Conservation (phyloP, 2,329 filamentous ascomycete species). For the Sphaerulina vaccinii region DNA sequence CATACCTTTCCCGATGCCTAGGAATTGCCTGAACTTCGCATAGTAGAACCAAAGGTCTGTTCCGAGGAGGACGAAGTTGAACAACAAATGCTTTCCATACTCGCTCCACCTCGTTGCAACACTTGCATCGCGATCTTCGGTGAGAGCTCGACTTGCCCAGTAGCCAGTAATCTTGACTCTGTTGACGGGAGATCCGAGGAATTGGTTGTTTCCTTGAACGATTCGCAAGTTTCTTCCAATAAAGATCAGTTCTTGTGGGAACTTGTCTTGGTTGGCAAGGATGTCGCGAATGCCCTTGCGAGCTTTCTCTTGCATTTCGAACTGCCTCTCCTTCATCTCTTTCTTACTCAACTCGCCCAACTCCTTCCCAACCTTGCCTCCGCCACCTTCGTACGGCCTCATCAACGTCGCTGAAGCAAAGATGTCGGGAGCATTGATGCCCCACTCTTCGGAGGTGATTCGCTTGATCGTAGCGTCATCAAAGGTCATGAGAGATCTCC, state of each 20-base stretch:
- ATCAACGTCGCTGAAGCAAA: constrained; percentile 89
- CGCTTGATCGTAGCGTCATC: constrained; percentile 76
- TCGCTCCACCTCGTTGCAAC: constrained; percentile 66
- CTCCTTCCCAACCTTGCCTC: constrained; percentile 60
- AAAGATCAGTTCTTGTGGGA: constrained; percentile 88
- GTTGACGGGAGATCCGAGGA: constrained; percentile 83
- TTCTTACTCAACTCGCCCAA: constrained; percentile 53
- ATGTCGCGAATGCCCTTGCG: constrained; percentile 73
- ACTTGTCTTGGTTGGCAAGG: constrained; percentile 80
- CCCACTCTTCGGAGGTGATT: constrained; percentile 75
- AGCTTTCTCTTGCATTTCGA: constrained; percentile 76
- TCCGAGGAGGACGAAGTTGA: constrained; percentile 70
- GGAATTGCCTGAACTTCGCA: constrained; percentile 70
- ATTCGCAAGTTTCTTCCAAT: constrained; percentile 90
- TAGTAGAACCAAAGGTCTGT: constrained; percentile 83
- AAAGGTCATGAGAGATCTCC: constrained; percentile 90
- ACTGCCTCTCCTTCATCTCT: constrained; percentile 61
- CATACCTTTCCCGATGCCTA: constrained; percentile 80
- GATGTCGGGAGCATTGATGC: constrained; percentile 82
- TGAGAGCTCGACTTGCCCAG: constrained; percentile 84
- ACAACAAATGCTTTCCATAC: constrained; percentile 76
- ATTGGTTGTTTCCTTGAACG: constrained; percentile 90
- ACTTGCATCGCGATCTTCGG: constrained; percentile 67
- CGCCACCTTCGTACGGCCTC: constrained; percentile 85
- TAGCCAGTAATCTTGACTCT: constrained; percentile 88